Evolutionary conservation across 164 flowering plant species (phyloP).

Genomic region (Saururus chinensis): DNA sequence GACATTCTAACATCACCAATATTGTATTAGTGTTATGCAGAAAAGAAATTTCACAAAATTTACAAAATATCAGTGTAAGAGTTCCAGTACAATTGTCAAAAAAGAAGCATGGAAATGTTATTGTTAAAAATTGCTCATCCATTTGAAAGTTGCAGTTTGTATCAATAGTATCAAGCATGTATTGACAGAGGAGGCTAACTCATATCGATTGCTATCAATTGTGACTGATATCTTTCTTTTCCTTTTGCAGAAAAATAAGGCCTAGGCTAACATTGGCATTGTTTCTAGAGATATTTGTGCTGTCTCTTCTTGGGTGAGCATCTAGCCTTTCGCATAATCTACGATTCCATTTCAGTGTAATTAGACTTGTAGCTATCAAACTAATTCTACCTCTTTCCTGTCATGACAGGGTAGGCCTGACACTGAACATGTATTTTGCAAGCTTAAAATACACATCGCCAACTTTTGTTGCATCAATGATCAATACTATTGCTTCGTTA

Average conservation of each 20-base stretch:
- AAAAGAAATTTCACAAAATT: too few relatives aligned
- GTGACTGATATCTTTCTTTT: background rate
- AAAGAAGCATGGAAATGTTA: background rate
- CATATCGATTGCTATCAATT: background rate
- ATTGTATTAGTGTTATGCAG: too few relatives aligned
- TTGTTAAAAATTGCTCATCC: background rate
- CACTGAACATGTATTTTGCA: constrained; percentile 70
- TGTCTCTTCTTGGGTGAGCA: constrained; percentile 68
- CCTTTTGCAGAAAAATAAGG: constrained; percentile 46
- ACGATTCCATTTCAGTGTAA: too few relatives aligned
- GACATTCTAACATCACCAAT: too few relatives aligned
- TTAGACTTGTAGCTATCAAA: too few relatives aligned
- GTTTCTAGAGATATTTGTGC: constrained; percentile 51
- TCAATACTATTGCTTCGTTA: constrained; percentile 63
- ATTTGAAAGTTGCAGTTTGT: background rate
- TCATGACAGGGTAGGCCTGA: constrained; percentile 51
- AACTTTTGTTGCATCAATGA: constrained; percentile 41
- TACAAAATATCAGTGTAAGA: too few relatives aligned
- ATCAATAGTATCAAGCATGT: background rate
- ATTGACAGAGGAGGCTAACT: background rate
- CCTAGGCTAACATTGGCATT: constrained; percentile 66
- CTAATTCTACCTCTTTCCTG: background rate
- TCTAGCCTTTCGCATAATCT: background rate
- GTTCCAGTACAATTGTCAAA: too few relatives aligned
- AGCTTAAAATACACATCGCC: constrained; percentile 83